Conservation (phyloP, 768 basidiomycete genomes). For the Lactarius akahatsu region DNA sequence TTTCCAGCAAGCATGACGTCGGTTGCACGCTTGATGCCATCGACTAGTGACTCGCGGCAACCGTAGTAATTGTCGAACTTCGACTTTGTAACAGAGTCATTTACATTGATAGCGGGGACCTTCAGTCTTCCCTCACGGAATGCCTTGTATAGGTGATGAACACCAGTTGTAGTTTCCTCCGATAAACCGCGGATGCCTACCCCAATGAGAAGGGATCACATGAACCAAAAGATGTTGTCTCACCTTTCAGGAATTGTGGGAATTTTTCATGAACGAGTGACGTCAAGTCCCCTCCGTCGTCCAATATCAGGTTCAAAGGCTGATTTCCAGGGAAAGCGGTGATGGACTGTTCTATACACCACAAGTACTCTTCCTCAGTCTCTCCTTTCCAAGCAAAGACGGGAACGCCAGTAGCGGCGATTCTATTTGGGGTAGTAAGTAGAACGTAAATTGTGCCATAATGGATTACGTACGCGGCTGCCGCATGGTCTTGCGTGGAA, state of each 20-base stretch:
- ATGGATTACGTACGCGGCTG: slow-evolving; percentile 71
- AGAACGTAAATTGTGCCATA: slow-evolving; percentile 1
- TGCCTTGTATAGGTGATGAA: slow-evolving; percentile 98
- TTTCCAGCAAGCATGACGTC: slow-evolving; percentile 99
- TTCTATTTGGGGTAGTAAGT: slow-evolving; percentile 46
- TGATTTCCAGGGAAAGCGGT: slow-evolving; percentile 82
- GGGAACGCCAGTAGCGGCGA: slow-evolving; percentile 96
- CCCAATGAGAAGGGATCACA: slow-evolving; percentile 13
- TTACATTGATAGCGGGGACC: slow-evolving; percentile 99
- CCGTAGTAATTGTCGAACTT: slow-evolving; percentile 99
- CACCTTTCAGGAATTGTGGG: slow-evolving; percentile 82
- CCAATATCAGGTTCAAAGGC: slow-evolving; percentile 96
- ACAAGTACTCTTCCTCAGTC: slow-evolving; percentile 96
- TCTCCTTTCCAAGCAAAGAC: slow-evolving; percentile 99
- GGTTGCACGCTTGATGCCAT: slow-evolving; percentile 99
- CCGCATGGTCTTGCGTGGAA: slow-evolving; percentile 99
- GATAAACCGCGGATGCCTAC: slow-evolving; percentile 89
- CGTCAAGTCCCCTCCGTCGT: slow-evolving; percentile 98
- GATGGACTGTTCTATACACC: slow-evolving; percentile 98
- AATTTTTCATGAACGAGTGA: slow-evolving; percentile 93
- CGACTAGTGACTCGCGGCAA: slow-evolving; percentile 98
- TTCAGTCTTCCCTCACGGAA: slow-evolving; percentile 95
- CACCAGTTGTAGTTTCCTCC: slow-evolving; percentile 99
- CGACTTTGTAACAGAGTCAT: slow-evolving; percentile 99
- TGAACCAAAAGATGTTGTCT: slow-evolving; percentile 25